Base-by-base conservation (phyloP, 2,329 filamentous ascomycete species). In the Fusarium multiceps region DNA sequence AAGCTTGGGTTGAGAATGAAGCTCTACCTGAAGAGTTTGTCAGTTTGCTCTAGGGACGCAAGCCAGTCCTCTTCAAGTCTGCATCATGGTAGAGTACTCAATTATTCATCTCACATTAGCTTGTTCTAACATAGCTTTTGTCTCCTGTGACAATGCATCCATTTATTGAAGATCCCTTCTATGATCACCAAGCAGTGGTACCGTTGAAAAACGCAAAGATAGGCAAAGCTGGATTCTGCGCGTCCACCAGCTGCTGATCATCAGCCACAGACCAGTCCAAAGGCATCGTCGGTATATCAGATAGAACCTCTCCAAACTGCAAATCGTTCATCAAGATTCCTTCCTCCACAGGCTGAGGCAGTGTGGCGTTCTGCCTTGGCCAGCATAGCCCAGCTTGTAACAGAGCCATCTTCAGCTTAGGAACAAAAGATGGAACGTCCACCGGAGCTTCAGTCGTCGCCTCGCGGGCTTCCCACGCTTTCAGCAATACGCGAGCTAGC, bases 1-100 rank as follows among this genome's bases (percentile, higher is more conserved):
- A 66, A 57, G 78, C 79, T 10, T 83, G 82, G 81, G 62, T 80
- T 4, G 70, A 77, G 21, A 66, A 64, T 4, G 51, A 55, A 4
- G 53, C 59, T 28, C 41, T 81, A 41, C 78, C 80, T 2, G 51
- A 57, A 4, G 74, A 55, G 9, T 71, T 77, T 48, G 64, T 75
- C 11, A 27, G 37, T 30, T 25, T 65, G 2, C 4, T 65, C 0
- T 25, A 30, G 14, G 8, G 7, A 4, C 4, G 21, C 10, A 25
- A 7, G 2, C 16, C 8, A 13, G 11, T 21, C 25, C 41, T 18
- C 10, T 18, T 34, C 20, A 37, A 37, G 34, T 37, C 18, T 37
- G 6, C 10, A 37, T 37, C 34, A 1, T 37, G 34, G 34, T 37
- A 37, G 34, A 37, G 3, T 12, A 37, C 0, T 37, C 34, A 7